phyloP scores from a whole-genome alignment of 176 grass and related monocot genomes.

The Cocos nucifera region DNA sequence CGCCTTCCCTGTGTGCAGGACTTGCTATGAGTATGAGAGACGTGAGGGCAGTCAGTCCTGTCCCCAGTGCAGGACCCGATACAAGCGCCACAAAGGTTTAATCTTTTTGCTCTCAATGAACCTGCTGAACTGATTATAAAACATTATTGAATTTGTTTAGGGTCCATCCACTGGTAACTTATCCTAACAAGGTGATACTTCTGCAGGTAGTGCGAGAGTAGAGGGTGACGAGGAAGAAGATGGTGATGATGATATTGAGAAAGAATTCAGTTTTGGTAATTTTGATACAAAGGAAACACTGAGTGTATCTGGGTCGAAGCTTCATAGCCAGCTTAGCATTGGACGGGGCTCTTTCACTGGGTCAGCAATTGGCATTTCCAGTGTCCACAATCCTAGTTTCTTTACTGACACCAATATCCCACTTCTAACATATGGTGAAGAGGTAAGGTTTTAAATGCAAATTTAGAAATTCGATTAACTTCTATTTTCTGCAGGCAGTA shows the following conservation, averaged over 20 bases:
- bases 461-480: not conserved
- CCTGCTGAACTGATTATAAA: not conserved
- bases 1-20: slow-evolving; percentile 36
- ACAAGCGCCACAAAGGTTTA: slow-evolving; percentile 48
- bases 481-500: not conserved
- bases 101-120: not conserved
- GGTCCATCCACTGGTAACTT: too few species aligned
- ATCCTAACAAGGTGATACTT: not conserved
- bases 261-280: slow-evolving; percentile 36
- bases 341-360: slow-evolving; percentile 18
- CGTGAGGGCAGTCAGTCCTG: slow-evolving; percentile 40
- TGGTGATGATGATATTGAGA: slow-evolving; percentile 33
- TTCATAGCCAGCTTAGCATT: slow-evolving; percentile 21
- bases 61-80: slow-evolving; percentile 44
- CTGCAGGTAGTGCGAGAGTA: slow-evolving; percentile 38
- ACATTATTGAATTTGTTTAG: not conserved
- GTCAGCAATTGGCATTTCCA: not conserved
- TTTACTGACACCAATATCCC: slow-evolving; percentile 11
- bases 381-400: not conserved
- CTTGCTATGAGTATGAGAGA: slow-evolving; percentile 43
- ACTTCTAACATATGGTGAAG: slow-evolving; percentile 39
- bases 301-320: not conserved
- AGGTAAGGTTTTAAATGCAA: slow-evolving; percentile 21
- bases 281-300: slow-evolving; percentile 8
- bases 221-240: slow-evolving; percentile 52